These are phyloP conservation scores for Astrocystis sublimbata DNA, from an alignment of 495 filamentous ascomycete species.

Conservation along the genomic window DNA sequence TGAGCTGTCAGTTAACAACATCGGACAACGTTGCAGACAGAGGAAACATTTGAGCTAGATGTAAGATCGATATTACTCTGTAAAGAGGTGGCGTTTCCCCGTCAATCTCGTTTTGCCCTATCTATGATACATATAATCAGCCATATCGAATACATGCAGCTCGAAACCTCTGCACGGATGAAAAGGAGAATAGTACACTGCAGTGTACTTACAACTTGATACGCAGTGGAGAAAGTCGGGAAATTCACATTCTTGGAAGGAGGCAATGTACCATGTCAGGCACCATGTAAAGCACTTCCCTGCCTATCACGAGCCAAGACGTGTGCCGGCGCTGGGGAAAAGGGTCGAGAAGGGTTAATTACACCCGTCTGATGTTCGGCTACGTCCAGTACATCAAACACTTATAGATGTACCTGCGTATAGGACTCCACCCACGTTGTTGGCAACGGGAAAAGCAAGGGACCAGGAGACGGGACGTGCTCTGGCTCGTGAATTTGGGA, in stretches of 20 bases:
- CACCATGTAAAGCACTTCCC: background rate
- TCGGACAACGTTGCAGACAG: background rate
- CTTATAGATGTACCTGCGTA: too few relatives aligned
- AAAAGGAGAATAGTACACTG: too few relatives aligned
- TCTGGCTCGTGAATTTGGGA: background rate
- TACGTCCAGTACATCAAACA: background rate
- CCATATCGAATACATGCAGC: background rate
- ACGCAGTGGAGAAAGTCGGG: background rate
- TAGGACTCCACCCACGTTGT: background rate
- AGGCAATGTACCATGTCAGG: background rate
- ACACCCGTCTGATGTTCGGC: constrained; percentile 1
- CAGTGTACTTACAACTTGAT: background rate
- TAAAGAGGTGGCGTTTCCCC: background rate
- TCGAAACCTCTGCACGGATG: background rate
- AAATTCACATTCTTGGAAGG: background rate
- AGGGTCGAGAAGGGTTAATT: background rate
- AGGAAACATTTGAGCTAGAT: too few relatives aligned
- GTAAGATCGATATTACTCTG: background rate
- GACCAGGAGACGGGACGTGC: background rate
- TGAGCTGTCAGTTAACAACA: background rate
- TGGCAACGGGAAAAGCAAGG: background rate
- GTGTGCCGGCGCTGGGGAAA: background rate
- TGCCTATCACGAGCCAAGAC: background rate
- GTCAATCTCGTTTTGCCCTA: background rate
- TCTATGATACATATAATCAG: background rate